Evolutionary conservation across 352 stramenopile species (phyloP), one percentile per base, ranked within the genome.

Genomic region (Phytophthora megakarya): DNA sequence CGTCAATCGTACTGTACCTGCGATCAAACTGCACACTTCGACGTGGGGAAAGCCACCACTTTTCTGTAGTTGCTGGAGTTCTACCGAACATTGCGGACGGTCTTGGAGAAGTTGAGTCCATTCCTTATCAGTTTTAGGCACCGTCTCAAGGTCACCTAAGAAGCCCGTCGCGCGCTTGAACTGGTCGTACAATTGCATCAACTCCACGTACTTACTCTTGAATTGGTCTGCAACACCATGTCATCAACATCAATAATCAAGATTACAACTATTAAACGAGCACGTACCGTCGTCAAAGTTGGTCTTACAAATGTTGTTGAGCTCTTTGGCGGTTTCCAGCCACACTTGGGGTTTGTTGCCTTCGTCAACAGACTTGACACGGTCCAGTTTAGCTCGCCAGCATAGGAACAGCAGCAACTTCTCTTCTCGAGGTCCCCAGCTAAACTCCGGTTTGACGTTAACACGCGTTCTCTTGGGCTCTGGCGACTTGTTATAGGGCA

Each of bases 361-460:
- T 44, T 72, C 56, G 15, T 69, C 54, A 22, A 15, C 53, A 15
- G 60, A 32, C 43, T 51, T 46, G 13, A 68, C 60, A 8, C 50
- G 38, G 43, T 59, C 43, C 33, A 46, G 48, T 23, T 65, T 65
- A 0, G 56, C 60, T 49, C 45, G 47, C 65, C 66, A 72, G 51
- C 66, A 72, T 42, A 74, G 43, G 33, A 67, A 69, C 54, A 74
- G 40, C 42, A 72, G 25, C 37, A 77, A 13, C 15, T 65, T 72
- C 50, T 75, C 65, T 26, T 76, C 65, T 5, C 22, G 35, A 21
- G 40, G n/a, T 9, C 33, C 12, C 60, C 60, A 62, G 21, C 6
- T 39, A 22, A 51, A 38, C 10, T 18, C 19, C 8, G 13, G 16
- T 18, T 40, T 22, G 18, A 26, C 25, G 11, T 53, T 37, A 44